Evolutionary conservation across 176 grass and related monocot species (phyloP), one percentile per base, ranked within the genome.

Genomic region (Elymus sibiricus): DNA sequence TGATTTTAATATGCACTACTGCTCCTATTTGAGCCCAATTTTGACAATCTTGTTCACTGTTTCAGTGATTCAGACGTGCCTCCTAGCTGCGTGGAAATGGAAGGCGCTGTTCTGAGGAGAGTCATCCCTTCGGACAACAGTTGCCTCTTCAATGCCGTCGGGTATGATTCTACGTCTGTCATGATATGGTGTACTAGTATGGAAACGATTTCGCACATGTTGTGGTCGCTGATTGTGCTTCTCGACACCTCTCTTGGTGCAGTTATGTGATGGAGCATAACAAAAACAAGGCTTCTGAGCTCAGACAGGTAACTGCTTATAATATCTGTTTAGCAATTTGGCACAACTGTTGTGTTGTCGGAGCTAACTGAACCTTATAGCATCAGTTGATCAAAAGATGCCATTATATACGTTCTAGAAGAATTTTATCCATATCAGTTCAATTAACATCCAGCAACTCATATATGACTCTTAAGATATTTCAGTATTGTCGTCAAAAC

Each of bases 81-180:
- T 76, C 79, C 11, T 32, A 86, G 82, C 81, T 51, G n/a, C 38
- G 58, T 58, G 22, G 14, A 60, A 70, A 98, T 99, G 97, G 97
- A 99, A 77, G 94, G 94, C 64, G 63, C 85, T 51, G 90, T 99
- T 61, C 88, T 92, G 62, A 92, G 94, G 82, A 94, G 97, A 63
- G 90, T 99, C 7, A 99, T 99, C 37, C 97, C 94, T 55, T 96
- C 97, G 12, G 97, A 99, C 61, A 99, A 99, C 83, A 96, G 97
- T 47, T 99, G 97, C 66, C 94, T 99, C 78, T 99, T 99, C 87
- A 99, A 96, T 87, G 97, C 97, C 26, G 79, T 96, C 17, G 97
- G 97, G 94, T 93, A 79, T 77, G 90, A 76, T 86, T 66, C 39
- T 69, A 27, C 51, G 35, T 37, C 68, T 67, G 6, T 58, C 70